These are phyloP conservation scores for Cenchrus purpureus DNA, from an alignment of 176 grass and related monocot genomes.

Conservation along the genomic window DNA sequence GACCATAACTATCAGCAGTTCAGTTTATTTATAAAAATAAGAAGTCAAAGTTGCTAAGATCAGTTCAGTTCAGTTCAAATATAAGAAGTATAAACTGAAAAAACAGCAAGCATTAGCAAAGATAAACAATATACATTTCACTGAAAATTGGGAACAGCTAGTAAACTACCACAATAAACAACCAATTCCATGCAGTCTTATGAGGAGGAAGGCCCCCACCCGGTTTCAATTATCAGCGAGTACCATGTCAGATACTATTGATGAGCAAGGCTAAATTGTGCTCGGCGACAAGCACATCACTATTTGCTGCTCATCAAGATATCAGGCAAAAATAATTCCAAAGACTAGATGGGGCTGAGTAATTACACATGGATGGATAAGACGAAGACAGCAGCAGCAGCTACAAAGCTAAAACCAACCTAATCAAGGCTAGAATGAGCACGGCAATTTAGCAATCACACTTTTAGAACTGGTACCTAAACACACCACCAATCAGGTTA, in stretches of 20 bases:
- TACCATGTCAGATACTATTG: conserved; percentile 28
- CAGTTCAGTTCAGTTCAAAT: too few relatives aligned
- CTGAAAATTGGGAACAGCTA: too few relatives aligned
- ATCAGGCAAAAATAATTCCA: background rate
- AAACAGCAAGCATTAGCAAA: too few relatives aligned
- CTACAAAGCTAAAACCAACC: conserved; percentile 45
- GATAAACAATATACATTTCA: too few relatives aligned
- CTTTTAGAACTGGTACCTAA: conserved; percentile 45
- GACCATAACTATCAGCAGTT: too few relatives aligned
- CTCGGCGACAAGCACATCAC: conserved; percentile 21
- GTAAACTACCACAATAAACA: too few relatives aligned
- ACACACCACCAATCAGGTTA: conserved; percentile 36
- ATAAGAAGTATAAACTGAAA: too few relatives aligned
- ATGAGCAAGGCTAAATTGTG: conserved; percentile 6
- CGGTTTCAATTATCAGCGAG: conserved; percentile 11
- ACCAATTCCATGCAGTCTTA: too few relatives aligned
- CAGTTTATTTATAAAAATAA: too few relatives aligned
- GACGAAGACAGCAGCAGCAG: background rate
- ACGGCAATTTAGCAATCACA: conserved; percentile 51
- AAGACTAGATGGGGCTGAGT: conserved; percentile 25
- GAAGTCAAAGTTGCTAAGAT: too few relatives aligned
- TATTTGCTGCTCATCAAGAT: background rate
- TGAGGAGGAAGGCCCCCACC: background rate
- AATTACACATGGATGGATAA: conserved; percentile 52
- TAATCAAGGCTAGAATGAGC: conserved; percentile 42